Evolutionary conservation across 1,284 basidiomycete species (phyloP), one percentile per base, ranked within the genome.

Genomic region (Ceratobasidium theobromae): DNA sequence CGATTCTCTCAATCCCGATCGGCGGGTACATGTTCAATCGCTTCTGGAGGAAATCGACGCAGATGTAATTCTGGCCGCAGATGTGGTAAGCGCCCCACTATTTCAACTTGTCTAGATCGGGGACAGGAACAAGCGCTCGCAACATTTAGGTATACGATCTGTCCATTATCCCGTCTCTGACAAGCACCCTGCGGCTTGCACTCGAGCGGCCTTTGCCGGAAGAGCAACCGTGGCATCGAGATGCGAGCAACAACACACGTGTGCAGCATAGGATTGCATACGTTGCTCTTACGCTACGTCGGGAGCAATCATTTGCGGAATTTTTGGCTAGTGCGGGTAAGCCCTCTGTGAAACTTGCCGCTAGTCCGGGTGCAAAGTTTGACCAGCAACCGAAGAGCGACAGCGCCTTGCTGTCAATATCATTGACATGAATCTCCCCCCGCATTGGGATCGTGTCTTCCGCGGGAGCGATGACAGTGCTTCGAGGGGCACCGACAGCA

Each of bases 41-140:
- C 69, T 81, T 2, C 72, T 89, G 1, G 71, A 78, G 4, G 77
- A 80, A 32, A 75, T 81, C 2, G 71, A 78, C 23, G 77, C 81
- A 2, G 83, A 88, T 48, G 64, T 89, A 0, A 77, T 91, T 28
- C 71, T 91, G 1, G 88, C 88, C 12, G 86, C 89, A 38, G 89
- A 91, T 72, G 77, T 91, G 48, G 88, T 88, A 57, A 46, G 77
- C 67, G 35, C n/a, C 21, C 18, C 43, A 21, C 18, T 21, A 5
- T 45, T 45, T n/a, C 9, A 8, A 21, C 18, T 11, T 18, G 4
- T 23, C 2, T 27, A 2, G 21, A 30, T n/a, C 18, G n/a, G n/a
- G n/a, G n/a, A 9, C 43, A 43, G 27, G 35, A 25, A 28, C 40
- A 25, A 38, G 35, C 16, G 35, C 16, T n/a, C 40, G 12, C 49